A percentile compares a stretch with the other conserved stretches of the same genome.
phyloP scores from a whole-genome alignment of 495 filamentous ascomycete genomes.

The Aeminium ludgeri region DNA sequence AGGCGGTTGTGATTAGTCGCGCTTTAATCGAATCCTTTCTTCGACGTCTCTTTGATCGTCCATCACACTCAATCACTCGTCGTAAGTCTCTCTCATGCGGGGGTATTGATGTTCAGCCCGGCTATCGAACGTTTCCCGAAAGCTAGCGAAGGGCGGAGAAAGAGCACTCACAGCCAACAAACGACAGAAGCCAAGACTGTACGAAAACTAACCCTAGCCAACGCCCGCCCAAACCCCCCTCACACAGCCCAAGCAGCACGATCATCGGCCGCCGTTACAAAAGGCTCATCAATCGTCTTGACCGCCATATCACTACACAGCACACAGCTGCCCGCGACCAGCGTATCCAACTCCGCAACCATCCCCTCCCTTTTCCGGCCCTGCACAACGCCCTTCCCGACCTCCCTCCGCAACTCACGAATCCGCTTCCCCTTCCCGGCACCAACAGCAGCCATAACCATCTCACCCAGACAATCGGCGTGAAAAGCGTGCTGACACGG shows the following conservation, averaged over 20 bases:
- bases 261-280: constrained; percentile 54
- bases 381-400: constrained; percentile 51
- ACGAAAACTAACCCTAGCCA: no score
- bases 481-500: constrained; percentile 97
- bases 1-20: no score
- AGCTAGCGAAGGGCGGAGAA: no score
- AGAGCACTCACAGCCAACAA: no score
- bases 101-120: no score
- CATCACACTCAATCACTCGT: no score
- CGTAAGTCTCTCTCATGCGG: no score
- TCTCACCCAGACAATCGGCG: constrained; percentile 72
- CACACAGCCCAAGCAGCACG: constrained; percentile 69
- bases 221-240: neutral
- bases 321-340: constrained; percentile 60
- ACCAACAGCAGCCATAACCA: constrained; percentile 59
- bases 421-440: constrained; percentile 65
- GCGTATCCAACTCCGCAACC: constrained; percentile 70
- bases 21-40: no score
- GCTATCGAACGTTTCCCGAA: no score
- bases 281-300: constrained; percentile 81
- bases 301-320: constrained; percentile 89
- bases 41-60: no score
- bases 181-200: no score
- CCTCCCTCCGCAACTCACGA: constrained; percentile 62
- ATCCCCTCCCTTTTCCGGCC: constrained; percentile 59